Evolutionary conservation across 495 filamentous ascomycete genomes (phyloP), one percentile per base, ranked within the genome.

Genomic region (Penicillium salamii): DNA sequence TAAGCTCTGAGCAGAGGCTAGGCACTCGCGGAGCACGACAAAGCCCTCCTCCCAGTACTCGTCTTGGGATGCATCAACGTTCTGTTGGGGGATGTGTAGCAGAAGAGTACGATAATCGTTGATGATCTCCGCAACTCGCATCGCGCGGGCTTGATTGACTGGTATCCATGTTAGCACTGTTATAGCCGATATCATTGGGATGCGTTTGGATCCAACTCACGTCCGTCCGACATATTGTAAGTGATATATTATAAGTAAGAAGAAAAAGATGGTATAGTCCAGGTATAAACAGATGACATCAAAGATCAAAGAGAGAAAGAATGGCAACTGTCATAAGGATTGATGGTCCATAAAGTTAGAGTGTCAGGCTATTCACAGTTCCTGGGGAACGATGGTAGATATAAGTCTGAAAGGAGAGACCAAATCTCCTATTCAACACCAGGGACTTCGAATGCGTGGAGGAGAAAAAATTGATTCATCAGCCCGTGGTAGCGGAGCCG

Each of bases 81-180:
- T 79, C 18, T 82, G 85, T 42, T 85, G 79, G 32, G 86, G 79
- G 66, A 95, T 91, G 65, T 87, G 88, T 61, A 84, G 75, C 59
- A 95, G 86, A 2, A 95, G 79, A 46, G 81, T 87, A 50, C 86
- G 85, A 74, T 90, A 96, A 71, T 95, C 90, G 59, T 80, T 78
- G 58, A 95, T 86, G 50, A 95, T 75, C 66, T 95, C 87, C 62
- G 87, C 83, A 62, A 96, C 81, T 64, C 91, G 84, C 60, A 83
- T 75, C 50, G 86, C 85, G 63, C 90, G 87, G 59, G 84, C 85
- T 56, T 90, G 81, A 70, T 96, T 95, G 52, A 95, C 90, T 96
- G 63, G 26, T 6, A 13, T 17, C 14, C 0, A 1, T 13, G n/a
- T 32, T 14, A 29, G 36, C 12, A 24, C 17, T 8, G n/a, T n/a